phyloP scores from a whole-genome alignment of 371 early-diverging fungal species.

The Dichotomocladium elegans region DNA sequence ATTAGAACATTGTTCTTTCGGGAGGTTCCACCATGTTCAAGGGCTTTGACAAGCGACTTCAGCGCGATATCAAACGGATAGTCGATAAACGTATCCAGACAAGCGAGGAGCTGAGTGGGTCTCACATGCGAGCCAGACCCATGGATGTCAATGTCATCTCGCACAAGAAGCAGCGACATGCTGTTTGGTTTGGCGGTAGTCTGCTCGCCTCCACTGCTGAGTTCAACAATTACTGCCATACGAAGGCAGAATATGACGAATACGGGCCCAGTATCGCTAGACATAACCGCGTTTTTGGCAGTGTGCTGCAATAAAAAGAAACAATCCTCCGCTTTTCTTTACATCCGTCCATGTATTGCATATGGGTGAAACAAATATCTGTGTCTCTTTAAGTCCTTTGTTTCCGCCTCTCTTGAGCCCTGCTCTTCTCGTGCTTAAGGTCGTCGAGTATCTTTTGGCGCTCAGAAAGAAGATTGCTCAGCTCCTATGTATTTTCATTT shows the following conservation, averaged over 20 bases:
- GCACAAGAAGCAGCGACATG: conserved; percentile 98
- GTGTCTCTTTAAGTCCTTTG: no score
- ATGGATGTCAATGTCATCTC: conserved; percentile 95
- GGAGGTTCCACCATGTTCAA: conserved; percentile 99
- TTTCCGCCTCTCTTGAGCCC: no score
- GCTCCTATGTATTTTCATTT: conserved; percentile 27
- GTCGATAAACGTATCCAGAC: conserved; percentile 79
- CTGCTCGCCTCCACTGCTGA: conserved; percentile 88
- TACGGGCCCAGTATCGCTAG: conserved; percentile 94
- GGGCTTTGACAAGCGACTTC: conserved; percentile 91
- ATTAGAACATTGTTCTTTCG: conserved; percentile 94
- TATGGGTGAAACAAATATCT: no score
- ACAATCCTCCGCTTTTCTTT: no score
- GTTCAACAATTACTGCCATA: conserved; percentile 91
- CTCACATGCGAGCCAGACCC: conserved; percentile 58
- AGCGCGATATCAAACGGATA: conserved; percentile 90
- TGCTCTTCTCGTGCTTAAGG: conserved; percentile 29
- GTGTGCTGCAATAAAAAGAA: conserved; percentile 43
- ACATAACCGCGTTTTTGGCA: conserved; percentile 90
- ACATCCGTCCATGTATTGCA: no score
- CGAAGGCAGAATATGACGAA: conserved; percentile 98
- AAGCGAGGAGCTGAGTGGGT: conserved; percentile 72
- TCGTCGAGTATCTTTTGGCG: conserved; percentile 47
- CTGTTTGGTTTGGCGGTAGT: conserved; percentile 98
- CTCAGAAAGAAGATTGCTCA: conserved; percentile 37